A percentile compares a stretch with the other conserved stretches of the same genome.
These are phyloP conservation scores for Polyrhizophydium stewartii DNA, from an alignment of 371 early-diverging fungal genomes.

Conservation along the genomic window DNA sequence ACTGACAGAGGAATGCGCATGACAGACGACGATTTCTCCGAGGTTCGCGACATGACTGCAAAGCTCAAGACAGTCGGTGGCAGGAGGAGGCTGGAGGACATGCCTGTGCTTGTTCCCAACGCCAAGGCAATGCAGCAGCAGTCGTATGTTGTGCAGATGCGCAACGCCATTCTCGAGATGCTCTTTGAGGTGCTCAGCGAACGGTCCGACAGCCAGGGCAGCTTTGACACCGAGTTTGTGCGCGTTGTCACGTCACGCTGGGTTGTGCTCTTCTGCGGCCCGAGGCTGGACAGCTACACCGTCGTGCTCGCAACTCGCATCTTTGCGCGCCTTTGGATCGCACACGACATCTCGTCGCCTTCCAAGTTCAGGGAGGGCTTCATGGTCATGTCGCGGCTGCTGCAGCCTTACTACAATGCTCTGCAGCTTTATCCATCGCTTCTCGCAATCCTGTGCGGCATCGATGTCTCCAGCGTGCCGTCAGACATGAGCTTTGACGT, in stretches of 20 bases:
- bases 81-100: neutral
- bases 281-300: slow-evolving; percentile 50
- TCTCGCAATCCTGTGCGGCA: slow-evolving; percentile 53
- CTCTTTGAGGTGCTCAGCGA: slow-evolving; percentile 63
- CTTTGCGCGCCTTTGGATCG: slow-evolving; percentile 46
- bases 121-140: slow-evolving; percentile 6
- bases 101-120: neutral
- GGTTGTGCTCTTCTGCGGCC: slow-evolving; percentile 63
- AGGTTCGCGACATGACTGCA: neutral
- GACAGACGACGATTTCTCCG: neutral
- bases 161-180: slow-evolving; percentile 71
- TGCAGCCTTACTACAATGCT: slow-evolving; percentile 60
- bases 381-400: slow-evolving; percentile 46
- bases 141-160: slow-evolving; percentile 47
- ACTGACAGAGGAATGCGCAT: no score
- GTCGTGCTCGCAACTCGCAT: slow-evolving; percentile 59
- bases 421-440: slow-evolving; percentile 57
- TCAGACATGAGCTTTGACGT: slow-evolving; percentile 44
- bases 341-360: slow-evolving; percentile 48
- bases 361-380: slow-evolving; percentile 65
- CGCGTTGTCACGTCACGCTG: slow-evolving; percentile 65
- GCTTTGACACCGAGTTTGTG: slow-evolving; percentile 52
- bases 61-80: neutral
- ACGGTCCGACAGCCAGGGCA: slow-evolving; percentile 26
- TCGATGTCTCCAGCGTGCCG: slow-evolving; percentile 54